A percentile compares a stretch with the other conserved stretches of the same genome.
phyloP scores from a whole-genome alignment of 2,329 filamentous ascomycete species.

The Bipolaris gigantea region DNA sequence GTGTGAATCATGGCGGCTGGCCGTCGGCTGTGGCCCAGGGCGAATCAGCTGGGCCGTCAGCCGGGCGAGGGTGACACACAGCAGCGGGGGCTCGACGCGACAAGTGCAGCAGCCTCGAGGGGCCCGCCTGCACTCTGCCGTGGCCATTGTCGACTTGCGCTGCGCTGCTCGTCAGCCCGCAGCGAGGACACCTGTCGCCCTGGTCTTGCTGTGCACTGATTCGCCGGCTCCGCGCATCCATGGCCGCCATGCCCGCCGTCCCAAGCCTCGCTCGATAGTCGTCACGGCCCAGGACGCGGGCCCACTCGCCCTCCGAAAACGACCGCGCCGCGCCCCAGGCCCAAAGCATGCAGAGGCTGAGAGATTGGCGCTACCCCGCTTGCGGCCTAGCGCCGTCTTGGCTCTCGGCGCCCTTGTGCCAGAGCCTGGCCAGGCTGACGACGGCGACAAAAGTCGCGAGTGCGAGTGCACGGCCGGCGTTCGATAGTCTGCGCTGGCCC shows the following conservation, averaged over 20 bases:
- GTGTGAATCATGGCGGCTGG: constrained; percentile 28
- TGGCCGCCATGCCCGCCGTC: constrained; percentile 1
- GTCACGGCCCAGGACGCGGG: constrained; percentile 7
- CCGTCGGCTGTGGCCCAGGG: constrained; percentile 25
- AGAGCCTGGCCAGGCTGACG: constrained; percentile 36
- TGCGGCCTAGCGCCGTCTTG: constrained; percentile 21
- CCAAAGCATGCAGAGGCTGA: constrained; percentile 34
- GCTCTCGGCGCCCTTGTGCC: constrained; percentile 5
- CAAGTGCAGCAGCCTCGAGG: constrained; percentile 35
- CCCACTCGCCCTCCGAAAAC: constrained; percentile 18
- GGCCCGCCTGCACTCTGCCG: constrained; percentile 5
- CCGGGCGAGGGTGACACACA: constrained; percentile 28
- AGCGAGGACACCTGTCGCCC: constrained; percentile 22
- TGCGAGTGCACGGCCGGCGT: constrained; percentile 38
- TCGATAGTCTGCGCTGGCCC: constrained; percentile 39
- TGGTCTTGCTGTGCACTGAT: too few relatives aligned
- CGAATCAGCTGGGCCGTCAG: constrained; percentile 25
- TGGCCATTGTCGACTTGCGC: constrained; percentile 2
- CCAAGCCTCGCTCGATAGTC: background rate
- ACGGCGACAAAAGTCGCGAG: constrained; percentile 33
- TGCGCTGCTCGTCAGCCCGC: constrained; percentile 23
- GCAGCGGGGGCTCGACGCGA: constrained; percentile 31
- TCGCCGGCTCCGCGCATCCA: background rate
- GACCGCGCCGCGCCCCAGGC: constrained; percentile 32
- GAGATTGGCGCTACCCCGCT: constrained; percentile 19